phyloP scores from a whole-genome alignment of 202 grass and related monocot genomes.

The Panicum virgatum region DNA sequence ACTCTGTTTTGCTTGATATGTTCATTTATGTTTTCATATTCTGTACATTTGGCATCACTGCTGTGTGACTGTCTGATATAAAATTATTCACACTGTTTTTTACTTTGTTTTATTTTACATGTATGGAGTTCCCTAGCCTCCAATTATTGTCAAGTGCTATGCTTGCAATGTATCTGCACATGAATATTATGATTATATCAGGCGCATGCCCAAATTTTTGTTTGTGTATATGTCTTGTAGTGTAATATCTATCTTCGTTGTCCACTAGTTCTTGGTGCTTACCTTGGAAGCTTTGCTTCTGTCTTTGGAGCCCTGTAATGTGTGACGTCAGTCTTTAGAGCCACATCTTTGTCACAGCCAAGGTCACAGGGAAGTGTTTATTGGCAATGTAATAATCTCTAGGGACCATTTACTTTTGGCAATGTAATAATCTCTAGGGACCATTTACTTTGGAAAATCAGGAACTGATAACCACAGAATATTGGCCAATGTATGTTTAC shows the following conservation, averaged over 20 bases:
- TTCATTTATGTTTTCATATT: not conserved
- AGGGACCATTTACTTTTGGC: too few species aligned
- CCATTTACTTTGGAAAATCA: not conserved
- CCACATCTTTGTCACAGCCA: not conserved
- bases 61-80: not conserved
- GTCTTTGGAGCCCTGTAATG: too few species aligned
- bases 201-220: not conserved
- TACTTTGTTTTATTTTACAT: not conserved
- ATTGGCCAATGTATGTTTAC: not conserved
- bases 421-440: too few species aligned
- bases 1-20: not conserved
- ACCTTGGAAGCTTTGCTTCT: constrained; percentile 14
- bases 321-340: too few species aligned
- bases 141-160: not conserved
- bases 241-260: not conserved
- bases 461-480: not conserved
- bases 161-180: not conserved
- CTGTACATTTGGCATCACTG: not conserved
- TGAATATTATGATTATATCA: not conserved
- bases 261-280: not conserved
- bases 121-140: not conserved
- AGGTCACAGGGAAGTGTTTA: not conserved
- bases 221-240: not conserved
- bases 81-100: not conserved
- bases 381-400: constrained; percentile 23